Percentiles rank a stretch among this genome's conserved stretches.
Evolutionary conservation across 352 stramenopile species (phyloP).

Genomic region (Phytophthora boehmeriae): DNA sequence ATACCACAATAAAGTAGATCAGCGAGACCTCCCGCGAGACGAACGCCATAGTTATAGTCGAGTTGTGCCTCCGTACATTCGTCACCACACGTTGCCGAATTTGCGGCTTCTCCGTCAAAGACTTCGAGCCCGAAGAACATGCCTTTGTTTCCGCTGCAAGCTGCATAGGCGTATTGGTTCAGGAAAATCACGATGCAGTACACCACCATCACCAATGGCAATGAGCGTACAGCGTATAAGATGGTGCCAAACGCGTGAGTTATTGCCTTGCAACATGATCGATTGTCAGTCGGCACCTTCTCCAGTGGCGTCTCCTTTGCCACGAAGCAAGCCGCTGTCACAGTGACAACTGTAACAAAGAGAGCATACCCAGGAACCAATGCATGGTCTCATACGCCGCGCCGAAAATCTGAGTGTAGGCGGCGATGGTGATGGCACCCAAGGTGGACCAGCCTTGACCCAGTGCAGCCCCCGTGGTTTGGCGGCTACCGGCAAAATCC

Average conservation of each 20-base stretch:
- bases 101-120: slow-evolving; percentile 38
- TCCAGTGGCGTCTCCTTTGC: slow-evolving; percentile 40
- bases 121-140: slow-evolving; percentile 70
- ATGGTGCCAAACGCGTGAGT: slow-evolving; percentile 36
- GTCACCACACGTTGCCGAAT: slow-evolving; percentile 32
- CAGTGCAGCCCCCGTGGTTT: slow-evolving; percentile 51
- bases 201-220: slow-evolving; percentile 30
- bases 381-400: slow-evolving; percentile 51
- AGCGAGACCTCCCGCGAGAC: slow-evolving; percentile 44
- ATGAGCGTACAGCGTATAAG: slow-evolving; percentile 25
- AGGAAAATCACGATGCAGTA: slow-evolving; percentile 50
- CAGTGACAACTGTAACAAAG: slow-evolving; percentile 40
- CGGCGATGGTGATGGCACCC: slow-evolving; percentile 50
- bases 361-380: slow-evolving; percentile 63
- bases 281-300: slow-evolving; percentile 14
- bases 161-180: slow-evolving; percentile 54
- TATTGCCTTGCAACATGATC: slow-evolving; percentile 18
- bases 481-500: slow-evolving; percentile 59
- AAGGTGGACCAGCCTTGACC: slow-evolving; percentile 54
- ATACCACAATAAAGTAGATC: slow-evolving; percentile 51
- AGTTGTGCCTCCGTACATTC: slow-evolving; percentile 45
- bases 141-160: slow-evolving; percentile 67
- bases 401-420: slow-evolving; percentile 56
- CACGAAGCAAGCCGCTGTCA: slow-evolving; percentile 35
- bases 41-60: slow-evolving; percentile 48